phyloP scores from a whole-genome alignment of 148 eudicot species.

The Pharnaceum exiguum region DNA sequence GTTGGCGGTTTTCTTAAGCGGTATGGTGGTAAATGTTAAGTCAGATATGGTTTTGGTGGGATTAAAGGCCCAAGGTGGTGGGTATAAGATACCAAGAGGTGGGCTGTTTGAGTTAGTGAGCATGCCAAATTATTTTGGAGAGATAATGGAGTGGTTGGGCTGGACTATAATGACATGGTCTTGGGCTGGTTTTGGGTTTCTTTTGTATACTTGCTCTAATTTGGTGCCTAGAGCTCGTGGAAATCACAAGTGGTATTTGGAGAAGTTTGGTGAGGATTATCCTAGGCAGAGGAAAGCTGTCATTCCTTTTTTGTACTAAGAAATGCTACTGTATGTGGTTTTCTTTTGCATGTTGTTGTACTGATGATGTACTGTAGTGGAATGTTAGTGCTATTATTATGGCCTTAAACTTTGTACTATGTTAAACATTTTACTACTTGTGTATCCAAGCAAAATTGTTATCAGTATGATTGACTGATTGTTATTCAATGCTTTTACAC shows the following conservation, averaged over 20 bases:
- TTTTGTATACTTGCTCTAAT: conserved; percentile 60
- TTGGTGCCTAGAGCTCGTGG: conserved; percentile 69
- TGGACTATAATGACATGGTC: conserved; percentile 83
- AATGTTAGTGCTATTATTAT: no score
- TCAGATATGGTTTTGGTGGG: conserved; percentile 55
- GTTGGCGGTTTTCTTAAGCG: conserved; percentile 37
- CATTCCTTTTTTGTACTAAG: conserved; percentile 62
- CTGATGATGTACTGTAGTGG: no score
- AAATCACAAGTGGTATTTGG: conserved; percentile 74
- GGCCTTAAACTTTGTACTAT: no score
- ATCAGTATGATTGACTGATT: no score
- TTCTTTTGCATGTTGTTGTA: no score
- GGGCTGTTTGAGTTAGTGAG: conserved; percentile 74
- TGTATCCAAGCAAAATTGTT: no score
- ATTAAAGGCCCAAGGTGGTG: conserved; percentile 49
- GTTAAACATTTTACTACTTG: no score
- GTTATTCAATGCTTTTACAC: no score
- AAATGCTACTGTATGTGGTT: no score
- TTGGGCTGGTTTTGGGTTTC: conserved; percentile 81
- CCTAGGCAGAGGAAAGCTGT: conserved; percentile 73
- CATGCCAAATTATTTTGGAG: conserved; percentile 89
- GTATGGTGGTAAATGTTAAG: conserved; percentile 60
- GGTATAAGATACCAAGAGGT: conserved; percentile 66
- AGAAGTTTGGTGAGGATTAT: conserved; percentile 82
- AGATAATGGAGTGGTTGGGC: conserved; percentile 86